Base-by-base conservation (phyloP, 495 filamentous ascomycete genomes). In the Jackrogersella multiformis region DNA sequence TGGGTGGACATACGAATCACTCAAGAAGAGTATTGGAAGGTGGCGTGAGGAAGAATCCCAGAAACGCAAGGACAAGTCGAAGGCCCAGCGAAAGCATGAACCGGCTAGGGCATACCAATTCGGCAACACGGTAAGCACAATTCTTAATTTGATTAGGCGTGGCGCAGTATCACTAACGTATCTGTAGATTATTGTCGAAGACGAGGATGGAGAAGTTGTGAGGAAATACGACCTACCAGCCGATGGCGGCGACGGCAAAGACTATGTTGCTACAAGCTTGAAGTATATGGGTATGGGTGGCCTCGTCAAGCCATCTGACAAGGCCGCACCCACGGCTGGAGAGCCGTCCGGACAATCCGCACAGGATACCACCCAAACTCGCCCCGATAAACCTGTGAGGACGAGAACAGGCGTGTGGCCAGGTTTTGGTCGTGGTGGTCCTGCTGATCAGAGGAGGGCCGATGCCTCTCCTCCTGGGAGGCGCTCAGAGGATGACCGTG, bases 131-230 rank as follows among this genome's bases (percentile, higher is more conserved):
- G 84, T 86, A 84, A 65, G 78, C 34, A n/a, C 18, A 46, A 30
- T 6, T 39, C 8, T 21, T 12, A 53, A 21, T 16, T n/a, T 41
- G 4, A 4, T 20, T 15, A 13, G 1, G 46, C 24, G 16, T 41
- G 20, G 8, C 12, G 15, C 6, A 13, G 15, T 61, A 51, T 21
- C 45, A 26, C 72, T 77, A 64, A 78, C 67, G 9, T 39, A 3
- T 28, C 13, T 68, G 16, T 72, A 88, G 75, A 94, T 99, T 68
- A 97, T 99, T 72, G 93, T 99, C 13, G 96, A 99, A 77, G 94
- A 99, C 69, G 93, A 94, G 74, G 91, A 97, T 73, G 96, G 96
- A 26, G 96, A 99, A 73, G 96, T 99, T 10, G 86, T 99, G 75
- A 96, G 96, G 82, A 96, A 95, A 61, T 98, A 97, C 75, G 92